phyloP scores from a whole-genome alignment of 192 early-diverging fungal species.

The Coemansia sp. region DNA sequence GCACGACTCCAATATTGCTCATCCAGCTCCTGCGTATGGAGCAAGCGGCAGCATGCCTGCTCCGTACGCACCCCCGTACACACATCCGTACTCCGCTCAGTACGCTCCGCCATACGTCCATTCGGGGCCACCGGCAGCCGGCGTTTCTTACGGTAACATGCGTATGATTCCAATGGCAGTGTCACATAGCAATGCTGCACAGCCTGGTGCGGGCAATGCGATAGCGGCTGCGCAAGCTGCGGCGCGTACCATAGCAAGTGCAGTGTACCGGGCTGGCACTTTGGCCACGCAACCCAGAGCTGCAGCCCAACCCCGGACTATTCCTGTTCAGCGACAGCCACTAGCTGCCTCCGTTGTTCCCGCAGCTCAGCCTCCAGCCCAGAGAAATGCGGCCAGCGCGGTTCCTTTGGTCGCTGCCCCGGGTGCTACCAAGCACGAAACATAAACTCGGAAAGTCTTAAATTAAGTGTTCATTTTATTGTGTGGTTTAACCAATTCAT shows the following conservation, averaged over 20 bases:
- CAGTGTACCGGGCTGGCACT: neutral
- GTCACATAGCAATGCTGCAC: too few relatives aligned
- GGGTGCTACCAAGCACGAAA: neutral
- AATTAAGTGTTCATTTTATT: neutral
- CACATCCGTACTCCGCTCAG: too few relatives aligned
- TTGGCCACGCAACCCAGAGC: neutral
- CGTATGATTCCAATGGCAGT: too few relatives aligned
- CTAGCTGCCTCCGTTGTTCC: neutral
- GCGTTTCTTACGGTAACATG: neutral
- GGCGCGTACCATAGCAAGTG: neutral
- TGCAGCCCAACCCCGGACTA: neutral
- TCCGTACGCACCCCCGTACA: neutral
- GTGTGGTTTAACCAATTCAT: neutral
- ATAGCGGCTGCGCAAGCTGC: neutral
- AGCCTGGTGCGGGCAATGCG: too few relatives aligned
- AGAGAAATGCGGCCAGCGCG: neutral
- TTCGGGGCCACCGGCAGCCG: too few relatives aligned
- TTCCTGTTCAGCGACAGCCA: neutral
- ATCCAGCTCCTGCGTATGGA: neutral
- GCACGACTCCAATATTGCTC: neutral
- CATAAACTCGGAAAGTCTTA: neutral
- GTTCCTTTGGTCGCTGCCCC: neutral
- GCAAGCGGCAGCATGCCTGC: neutral
- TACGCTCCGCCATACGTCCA: too few relatives aligned
- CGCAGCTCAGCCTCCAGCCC: neutral